These are phyloP conservation scores for Skeletonema potamos DNA, from an alignment of 108 stramenopile species.

Conservation along the genomic window DNA sequence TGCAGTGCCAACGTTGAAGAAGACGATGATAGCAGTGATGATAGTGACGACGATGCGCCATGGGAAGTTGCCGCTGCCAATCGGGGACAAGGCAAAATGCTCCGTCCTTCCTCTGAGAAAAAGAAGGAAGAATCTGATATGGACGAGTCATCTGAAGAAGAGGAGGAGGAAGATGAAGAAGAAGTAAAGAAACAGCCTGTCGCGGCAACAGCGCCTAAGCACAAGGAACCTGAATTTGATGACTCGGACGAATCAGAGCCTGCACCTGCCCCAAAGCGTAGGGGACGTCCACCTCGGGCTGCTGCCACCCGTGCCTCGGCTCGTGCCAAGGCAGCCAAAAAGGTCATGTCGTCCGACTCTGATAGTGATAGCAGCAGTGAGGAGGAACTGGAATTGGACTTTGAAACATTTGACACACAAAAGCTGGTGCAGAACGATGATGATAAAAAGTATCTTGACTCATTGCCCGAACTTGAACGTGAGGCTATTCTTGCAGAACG, in stretches of 20 bases:
- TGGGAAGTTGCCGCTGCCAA: constrained; percentile 29
- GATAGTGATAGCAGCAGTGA: constrained; percentile 56
- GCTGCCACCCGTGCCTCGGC: constrained; percentile 31
- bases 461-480: constrained; percentile 83
- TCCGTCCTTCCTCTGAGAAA: constrained; percentile 45
- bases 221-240: constrained; percentile 23
- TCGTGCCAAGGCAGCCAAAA: constrained; percentile 18
- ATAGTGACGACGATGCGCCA: constrained; percentile 49
- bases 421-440: constrained; percentile 73
- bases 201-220: constrained; percentile 24
- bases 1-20: constrained; percentile 33
- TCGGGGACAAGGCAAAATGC: constrained; percentile 49
- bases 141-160: constrained; percentile 42
- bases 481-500: constrained; percentile 87
- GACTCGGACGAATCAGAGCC: constrained; percentile 29
- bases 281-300: constrained; percentile 37
- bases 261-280: constrained; percentile 30
- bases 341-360: constrained; percentile 45
- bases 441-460: constrained; percentile 81
- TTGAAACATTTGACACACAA: constrained; percentile 78
- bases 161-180: constrained; percentile 53
- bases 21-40: constrained; percentile 53
- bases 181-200: constrained; percentile 58
- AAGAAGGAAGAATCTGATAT: constrained; percentile 40
- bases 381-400: constrained; percentile 80